These are phyloP conservation scores for Teratosphaeria epicoccoides DNA, from an alignment of 2,329 filamentous ascomycete species.

Conservation along the genomic window DNA sequence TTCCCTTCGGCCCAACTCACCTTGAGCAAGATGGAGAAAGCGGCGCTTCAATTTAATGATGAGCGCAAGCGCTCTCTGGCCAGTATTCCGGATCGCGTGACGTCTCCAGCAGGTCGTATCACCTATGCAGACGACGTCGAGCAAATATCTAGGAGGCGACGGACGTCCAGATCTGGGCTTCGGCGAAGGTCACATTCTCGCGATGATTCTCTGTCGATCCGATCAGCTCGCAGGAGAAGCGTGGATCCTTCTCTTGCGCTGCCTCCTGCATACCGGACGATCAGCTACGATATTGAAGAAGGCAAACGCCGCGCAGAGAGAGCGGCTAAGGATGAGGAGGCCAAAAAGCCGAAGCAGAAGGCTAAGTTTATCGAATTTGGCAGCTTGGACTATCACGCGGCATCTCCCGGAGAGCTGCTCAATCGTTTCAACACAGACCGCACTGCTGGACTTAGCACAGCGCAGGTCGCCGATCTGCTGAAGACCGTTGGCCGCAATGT, in stretches of 20 bases:
- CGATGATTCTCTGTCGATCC: slow-evolving; percentile 23
- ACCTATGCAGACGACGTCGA: neutral
- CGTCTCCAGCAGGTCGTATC: neutral
- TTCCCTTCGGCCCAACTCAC: neutral
- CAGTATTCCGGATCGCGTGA: neutral
- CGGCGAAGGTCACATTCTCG: neutral
- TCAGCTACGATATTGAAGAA: slow-evolving; percentile 35
- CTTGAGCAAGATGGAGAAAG: neutral
- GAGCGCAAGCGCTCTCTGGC: neutral
- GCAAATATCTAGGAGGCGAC: neutral
- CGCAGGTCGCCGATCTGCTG: slow-evolving; percentile 46
- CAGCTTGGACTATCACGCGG: slow-evolving; percentile 57
- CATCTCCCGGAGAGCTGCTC: slow-evolving; percentile 48
- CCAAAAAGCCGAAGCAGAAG: slow-evolving; percentile 20
- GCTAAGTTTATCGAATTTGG: slow-evolving; percentile 17
- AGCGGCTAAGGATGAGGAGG: slow-evolving; percentile 16
- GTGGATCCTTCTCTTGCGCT: slow-evolving; percentile 34
- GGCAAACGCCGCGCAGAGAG: slow-evolving; percentile 11
- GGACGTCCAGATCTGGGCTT: neutral
- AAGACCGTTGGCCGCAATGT: slow-evolving; percentile 56
- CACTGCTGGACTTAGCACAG: slow-evolving; percentile 47
- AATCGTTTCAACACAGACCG: slow-evolving; percentile 48
- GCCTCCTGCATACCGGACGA: slow-evolving; percentile 34
- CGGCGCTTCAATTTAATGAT: neutral
- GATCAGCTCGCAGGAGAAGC: slow-evolving; percentile 24